phyloP scores from a whole-genome alignment of 2,329 filamentous ascomycete species.

The Fusarium sp. region DNA sequence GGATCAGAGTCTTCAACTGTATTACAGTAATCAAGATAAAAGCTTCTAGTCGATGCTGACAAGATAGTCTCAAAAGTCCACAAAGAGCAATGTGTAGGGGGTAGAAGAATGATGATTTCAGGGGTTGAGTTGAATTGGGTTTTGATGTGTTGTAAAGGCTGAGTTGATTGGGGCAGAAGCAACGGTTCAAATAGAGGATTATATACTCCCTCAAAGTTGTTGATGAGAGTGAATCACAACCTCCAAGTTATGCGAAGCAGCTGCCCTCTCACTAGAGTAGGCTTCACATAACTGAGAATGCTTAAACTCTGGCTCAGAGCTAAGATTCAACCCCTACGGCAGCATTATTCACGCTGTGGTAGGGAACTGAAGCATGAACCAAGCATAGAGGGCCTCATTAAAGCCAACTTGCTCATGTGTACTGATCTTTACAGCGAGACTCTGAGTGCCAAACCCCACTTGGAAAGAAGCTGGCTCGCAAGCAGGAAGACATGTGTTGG shows the following conservation, averaged over 20 bases:
- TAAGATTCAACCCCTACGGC: neutral
- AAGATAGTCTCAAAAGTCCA: neutral
- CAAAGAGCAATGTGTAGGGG: neutral
- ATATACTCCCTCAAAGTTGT: slow-evolving; percentile 23
- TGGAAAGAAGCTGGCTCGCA: slow-evolving; percentile 9
- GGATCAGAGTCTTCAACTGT: slow-evolving; percentile 1
- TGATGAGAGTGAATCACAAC: slow-evolving; percentile 35
- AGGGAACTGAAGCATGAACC: neutral
- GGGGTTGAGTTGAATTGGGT: neutral
- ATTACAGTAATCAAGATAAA: slow-evolving; percentile 1
- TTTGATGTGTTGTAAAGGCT: slow-evolving; percentile 4
- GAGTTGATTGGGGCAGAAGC: neutral
- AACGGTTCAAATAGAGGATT: slow-evolving; percentile 10
- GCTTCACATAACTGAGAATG: neutral
- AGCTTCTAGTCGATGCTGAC: neutral
- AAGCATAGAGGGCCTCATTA: neutral
- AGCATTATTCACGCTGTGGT: neutral
- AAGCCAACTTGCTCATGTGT: neutral
- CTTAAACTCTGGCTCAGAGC: neutral
- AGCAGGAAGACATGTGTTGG: slow-evolving; percentile 1
- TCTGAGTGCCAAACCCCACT: slow-evolving; percentile 10
- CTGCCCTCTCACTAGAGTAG: slow-evolving; percentile 23
- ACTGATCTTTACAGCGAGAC: neutral
- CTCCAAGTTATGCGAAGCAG: neutral
- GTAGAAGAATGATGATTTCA: neutral